Conservation (phyloP, 2,329 filamentous ascomycete genomes). For the Aspergillus ochraceus region DNA sequence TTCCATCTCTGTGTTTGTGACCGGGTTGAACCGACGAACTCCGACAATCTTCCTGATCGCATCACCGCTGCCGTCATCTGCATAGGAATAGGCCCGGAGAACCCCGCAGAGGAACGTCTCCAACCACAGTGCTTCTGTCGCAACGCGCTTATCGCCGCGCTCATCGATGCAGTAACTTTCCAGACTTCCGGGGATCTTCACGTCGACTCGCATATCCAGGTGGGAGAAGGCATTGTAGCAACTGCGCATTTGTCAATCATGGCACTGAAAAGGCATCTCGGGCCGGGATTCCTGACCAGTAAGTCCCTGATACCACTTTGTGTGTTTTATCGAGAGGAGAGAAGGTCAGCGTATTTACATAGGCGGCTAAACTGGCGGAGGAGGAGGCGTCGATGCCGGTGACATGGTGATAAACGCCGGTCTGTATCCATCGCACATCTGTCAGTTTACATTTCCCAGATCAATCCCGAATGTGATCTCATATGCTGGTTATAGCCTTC, state of each 20-base stretch:
- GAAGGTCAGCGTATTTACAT: conserved; percentile 97
- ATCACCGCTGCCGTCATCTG: conserved; percentile 91
- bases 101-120: conserved; percentile 97
- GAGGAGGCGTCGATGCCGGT: conserved; percentile 96
- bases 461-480: neutral
- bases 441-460: neutral
- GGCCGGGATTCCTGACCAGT: conserved; percentile 64
- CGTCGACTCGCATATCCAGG: conserved; percentile 96
- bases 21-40: conserved; percentile 94
- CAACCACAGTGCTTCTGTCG: conserved; percentile 91
- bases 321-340: conserved; percentile 77
- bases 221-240: conserved; percentile 99
- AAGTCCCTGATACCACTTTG: conserved; percentile 91
- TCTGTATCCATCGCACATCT: conserved; percentile 51
- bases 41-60: conserved; percentile 96
- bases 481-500: neutral
- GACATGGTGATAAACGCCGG: conserved; percentile 95
- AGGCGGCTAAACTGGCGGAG: conserved; percentile 92
- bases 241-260: conserved; percentile 40
- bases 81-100: conserved; percentile 90
- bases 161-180: conserved; percentile 98
- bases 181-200: conserved; percentile 93
- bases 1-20: conserved; percentile 97
- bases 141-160: conserved; percentile 88
- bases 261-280: neutral